These are phyloP conservation scores for Solanum acaule DNA, from an alignment of 257 asterid genomes.

Conservation along the genomic window DNA sequence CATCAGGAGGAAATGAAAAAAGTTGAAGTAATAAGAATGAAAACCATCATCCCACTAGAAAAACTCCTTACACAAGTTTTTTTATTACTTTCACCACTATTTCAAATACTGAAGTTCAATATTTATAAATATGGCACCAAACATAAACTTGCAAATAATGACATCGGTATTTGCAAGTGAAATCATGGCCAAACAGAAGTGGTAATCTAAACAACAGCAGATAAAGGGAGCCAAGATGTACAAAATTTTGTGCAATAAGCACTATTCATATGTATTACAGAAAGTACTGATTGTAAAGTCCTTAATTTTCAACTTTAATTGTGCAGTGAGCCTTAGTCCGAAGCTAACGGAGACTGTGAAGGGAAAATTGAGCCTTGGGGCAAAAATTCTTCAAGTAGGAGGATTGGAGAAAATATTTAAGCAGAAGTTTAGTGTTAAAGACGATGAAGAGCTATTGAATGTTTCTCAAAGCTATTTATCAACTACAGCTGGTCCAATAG, in stretches of 20 bases:
- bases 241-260: neutral
- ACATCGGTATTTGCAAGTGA: neutral
- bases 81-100: too few relatives aligned
- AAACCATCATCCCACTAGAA: too few relatives aligned
- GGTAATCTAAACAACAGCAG: too few relatives aligned
- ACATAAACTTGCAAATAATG: neutral
- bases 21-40: too few relatives aligned
- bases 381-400: constrained; percentile 11
- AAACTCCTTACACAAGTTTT: too few relatives aligned
- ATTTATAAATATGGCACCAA: neutral
- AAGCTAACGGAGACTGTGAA: constrained; percentile 31
- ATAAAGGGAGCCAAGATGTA: neutral
- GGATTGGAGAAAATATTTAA: constrained; percentile 5
- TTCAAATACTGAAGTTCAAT: too few relatives aligned
- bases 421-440: neutral
- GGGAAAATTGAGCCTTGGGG: constrained; percentile 38
- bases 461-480: constrained; percentile 14
- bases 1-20: neutral
- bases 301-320: neutral
- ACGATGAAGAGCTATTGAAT: constrained; percentile 9
- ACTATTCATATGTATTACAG: neutral
- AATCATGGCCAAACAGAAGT: neutral
- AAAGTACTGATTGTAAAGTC: too few relatives aligned
- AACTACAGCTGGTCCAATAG: constrained; percentile 13
- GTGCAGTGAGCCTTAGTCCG: constrained; percentile 33